These are phyloP conservation scores for Tympanopsis confertula DNA, from an alignment of 2,329 filamentous ascomycete genomes.

Conservation along the genomic window DNA sequence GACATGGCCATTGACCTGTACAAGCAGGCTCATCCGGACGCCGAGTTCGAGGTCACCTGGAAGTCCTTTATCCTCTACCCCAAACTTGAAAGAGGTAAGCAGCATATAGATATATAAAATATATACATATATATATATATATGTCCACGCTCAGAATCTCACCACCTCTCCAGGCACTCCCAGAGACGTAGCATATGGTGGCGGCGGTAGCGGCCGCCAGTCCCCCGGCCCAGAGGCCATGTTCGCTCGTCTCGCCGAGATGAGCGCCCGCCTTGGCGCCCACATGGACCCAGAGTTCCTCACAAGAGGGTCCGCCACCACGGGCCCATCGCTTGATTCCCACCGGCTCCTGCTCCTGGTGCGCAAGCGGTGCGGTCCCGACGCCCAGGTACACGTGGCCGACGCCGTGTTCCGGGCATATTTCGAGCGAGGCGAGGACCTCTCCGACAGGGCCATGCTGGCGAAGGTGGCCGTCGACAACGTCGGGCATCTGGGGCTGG, in stretches of 20 bases:
- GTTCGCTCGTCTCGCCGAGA: background rate
- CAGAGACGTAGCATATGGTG: background rate
- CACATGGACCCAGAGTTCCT: background rate
- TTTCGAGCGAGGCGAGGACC: background rate
- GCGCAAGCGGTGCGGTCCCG: background rate
- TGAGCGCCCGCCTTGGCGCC: background rate
- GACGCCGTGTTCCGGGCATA: background rate
- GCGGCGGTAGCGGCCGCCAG: no score
- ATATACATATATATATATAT: no score
- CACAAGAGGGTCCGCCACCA: no score
- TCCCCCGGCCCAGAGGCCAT: background rate
- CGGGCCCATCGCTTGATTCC: background rate
- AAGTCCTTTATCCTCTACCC: slow-evolving; percentile 33
- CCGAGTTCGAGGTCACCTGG: slow-evolving; percentile 32
- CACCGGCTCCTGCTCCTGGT: background rate
- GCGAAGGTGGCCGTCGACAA: background rate
- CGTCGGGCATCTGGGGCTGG: no score
- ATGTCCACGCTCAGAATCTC: no score
- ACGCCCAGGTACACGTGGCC: background rate
- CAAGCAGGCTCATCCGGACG: slow-evolving; percentile 23
- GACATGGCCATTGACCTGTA: slow-evolving; percentile 30
- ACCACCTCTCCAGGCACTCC: background rate
- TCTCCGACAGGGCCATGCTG: background rate
- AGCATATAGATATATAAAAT: no score
- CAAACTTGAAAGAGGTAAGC: slow-evolving; percentile 1